These are phyloP conservation scores for Fraxinus velutina DNA, from an alignment of 305 asterid species.

Conservation along the genomic window DNA sequence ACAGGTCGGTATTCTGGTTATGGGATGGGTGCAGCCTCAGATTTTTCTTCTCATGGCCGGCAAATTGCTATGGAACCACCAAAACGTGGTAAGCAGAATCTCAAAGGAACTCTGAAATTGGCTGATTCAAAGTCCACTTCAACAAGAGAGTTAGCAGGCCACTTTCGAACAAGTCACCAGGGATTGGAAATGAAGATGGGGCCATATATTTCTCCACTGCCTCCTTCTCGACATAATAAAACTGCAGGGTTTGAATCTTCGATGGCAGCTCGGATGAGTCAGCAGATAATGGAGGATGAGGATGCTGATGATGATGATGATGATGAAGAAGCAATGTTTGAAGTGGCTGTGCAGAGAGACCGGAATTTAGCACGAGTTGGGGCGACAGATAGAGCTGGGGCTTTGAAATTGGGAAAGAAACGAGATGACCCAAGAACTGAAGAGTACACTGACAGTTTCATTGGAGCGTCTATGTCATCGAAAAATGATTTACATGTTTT, in stretches of 20 bases:
- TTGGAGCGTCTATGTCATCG: slow-evolving; percentile 41
- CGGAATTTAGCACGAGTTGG: slow-evolving; percentile 41
- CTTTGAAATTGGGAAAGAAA: slow-evolving; percentile 52
- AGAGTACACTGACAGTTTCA: slow-evolving; percentile 45
- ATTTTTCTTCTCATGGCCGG: slow-evolving; percentile 45
- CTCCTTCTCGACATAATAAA: slow-evolving; percentile 46
- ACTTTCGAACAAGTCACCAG: slow-evolving; percentile 41
- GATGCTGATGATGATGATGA: slow-evolving; percentile 30
- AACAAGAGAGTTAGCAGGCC: slow-evolving; percentile 44
- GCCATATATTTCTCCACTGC: slow-evolving; percentile 37
- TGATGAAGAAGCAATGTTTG: slow-evolving; percentile 60
- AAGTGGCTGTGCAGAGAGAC: slow-evolving; percentile 57
- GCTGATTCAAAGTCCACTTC: slow-evolving; percentile 49
- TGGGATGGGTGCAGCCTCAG: slow-evolving; percentile 42
- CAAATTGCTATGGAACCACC: slow-evolving; percentile 40
- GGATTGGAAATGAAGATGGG: slow-evolving; percentile 47
- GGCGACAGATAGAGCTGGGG: slow-evolving; percentile 35
- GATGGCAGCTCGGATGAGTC: slow-evolving; percentile 42
- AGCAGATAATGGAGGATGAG: slow-evolving; percentile 39
- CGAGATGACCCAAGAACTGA: slow-evolving; percentile 46
- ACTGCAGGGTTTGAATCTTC: slow-evolving; percentile 45
- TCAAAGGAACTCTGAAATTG: slow-evolving; percentile 61
- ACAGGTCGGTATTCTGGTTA: slow-evolving; percentile 44
- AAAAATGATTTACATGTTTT: slow-evolving; percentile 48
- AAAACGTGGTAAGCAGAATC: slow-evolving; percentile 58